phyloP scores from a whole-genome alignment of 352 stramenopile genomes.

The Phytophthora pini region DNA sequence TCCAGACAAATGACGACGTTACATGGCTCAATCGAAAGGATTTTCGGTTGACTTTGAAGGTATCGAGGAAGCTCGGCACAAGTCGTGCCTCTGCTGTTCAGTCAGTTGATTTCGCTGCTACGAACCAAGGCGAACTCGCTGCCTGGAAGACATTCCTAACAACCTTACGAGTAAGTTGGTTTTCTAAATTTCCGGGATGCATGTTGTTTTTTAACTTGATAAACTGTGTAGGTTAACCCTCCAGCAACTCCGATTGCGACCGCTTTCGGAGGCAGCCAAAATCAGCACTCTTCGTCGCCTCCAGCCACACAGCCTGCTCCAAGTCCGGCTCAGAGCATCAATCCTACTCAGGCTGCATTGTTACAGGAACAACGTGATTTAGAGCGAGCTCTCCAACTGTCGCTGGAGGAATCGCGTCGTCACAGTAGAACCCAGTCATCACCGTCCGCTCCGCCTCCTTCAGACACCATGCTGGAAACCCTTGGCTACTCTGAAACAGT shows the following conservation, averaged over 20 bases:
- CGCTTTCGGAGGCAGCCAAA: slow-evolving; percentile 26
- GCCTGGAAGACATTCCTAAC: slow-evolving; percentile 80
- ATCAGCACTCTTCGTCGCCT: slow-evolving; percentile 6
- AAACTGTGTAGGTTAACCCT: slow-evolving; percentile 26
- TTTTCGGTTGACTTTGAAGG: slow-evolving; percentile 69
- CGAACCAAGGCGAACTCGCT: slow-evolving; percentile 60
- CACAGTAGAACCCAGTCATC: slow-evolving; percentile 25
- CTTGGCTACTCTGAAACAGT: slow-evolving; percentile 50
- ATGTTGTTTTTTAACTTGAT: not conserved
- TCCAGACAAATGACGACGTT: slow-evolving; percentile 57
- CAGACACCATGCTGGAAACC: slow-evolving; percentile 44
- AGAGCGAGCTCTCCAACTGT: slow-evolving; percentile 63
- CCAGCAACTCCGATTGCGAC: slow-evolving; percentile 29
- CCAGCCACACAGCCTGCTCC: slow-evolving; percentile 5
- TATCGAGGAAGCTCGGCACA: slow-evolving; percentile 66
- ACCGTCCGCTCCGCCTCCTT: slow-evolving; percentile 40
- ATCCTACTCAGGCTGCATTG: slow-evolving; percentile 28
- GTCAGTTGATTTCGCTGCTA: slow-evolving; percentile 68
- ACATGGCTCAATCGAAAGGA: slow-evolving; percentile 80
- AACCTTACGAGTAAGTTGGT: slow-evolving; percentile 46
- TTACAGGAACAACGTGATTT: slow-evolving; percentile 67
- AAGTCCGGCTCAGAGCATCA: slow-evolving; percentile 8
- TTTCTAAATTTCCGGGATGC: not conserved
- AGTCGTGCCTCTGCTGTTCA: slow-evolving; percentile 69
- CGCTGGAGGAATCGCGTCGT: slow-evolving; percentile 57